A percentile compares a stretch with the other conserved stretches of the same genome.
These are phyloP conservation scores for Talaromyces thailandensis DNA, from an alignment of 495 filamentous ascomycete species.

Conservation along the genomic window DNA sequence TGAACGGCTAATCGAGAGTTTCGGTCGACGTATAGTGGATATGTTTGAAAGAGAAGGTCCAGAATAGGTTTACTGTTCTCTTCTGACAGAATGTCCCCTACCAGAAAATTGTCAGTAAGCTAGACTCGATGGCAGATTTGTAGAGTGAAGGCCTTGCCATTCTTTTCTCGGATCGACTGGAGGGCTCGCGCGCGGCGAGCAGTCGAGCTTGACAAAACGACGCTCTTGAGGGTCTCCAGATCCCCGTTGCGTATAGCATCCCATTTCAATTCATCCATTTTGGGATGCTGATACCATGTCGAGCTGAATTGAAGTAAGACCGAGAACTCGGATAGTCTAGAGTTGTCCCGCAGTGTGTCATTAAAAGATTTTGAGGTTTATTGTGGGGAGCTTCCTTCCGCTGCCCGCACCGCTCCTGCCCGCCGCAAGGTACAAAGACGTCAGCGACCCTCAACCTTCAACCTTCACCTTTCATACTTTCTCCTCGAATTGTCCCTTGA, in stretches of 20 bases:
- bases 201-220: constrained; percentile 40
- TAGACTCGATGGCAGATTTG: constrained; percentile 6
- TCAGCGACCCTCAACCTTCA: neutral
- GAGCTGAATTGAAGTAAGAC: constrained; percentile 9
- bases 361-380: constrained; percentile 30
- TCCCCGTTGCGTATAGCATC: constrained; percentile 39
- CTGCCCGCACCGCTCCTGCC: constrained; percentile 5
- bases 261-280: constrained; percentile 42
- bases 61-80: constrained; percentile 40
- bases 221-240: constrained; percentile 34
- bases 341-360: constrained; percentile 27
- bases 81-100: constrained; percentile 17
- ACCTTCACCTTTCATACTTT: constrained; percentile 11
- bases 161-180: constrained; percentile 39
- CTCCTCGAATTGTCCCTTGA: neutral
- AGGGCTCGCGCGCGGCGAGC: constrained; percentile 37
- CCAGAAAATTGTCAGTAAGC: constrained; percentile 9
- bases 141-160: constrained; percentile 18
- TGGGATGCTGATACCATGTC: constrained; percentile 21
- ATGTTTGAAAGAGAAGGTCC: constrained; percentile 70
- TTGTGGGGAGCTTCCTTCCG: constrained; percentile 6
- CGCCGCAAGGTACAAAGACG: neutral
- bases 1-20: constrained; percentile 73
- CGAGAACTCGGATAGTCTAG: neutral
- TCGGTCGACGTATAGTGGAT: constrained; percentile 80